These are phyloP conservation scores for Pseudogymnoascus destructans DNA, from an alignment of 2,329 filamentous ascomycete genomes.

Conservation along the genomic window DNA sequence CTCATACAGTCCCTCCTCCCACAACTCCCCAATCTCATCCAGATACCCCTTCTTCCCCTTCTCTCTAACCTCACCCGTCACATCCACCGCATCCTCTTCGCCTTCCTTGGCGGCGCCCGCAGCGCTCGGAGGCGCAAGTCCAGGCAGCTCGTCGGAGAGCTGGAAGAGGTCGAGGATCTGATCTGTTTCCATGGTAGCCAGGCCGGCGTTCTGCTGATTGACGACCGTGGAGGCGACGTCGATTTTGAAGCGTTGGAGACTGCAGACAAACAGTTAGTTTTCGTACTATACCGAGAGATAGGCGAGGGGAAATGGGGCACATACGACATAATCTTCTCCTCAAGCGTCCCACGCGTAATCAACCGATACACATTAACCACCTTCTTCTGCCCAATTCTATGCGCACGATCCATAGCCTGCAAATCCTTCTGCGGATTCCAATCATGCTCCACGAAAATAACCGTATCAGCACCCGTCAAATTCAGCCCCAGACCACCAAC, in stretches of 20 bases:
- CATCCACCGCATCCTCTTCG: slow-evolving; percentile 83
- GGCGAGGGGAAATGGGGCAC: slow-evolving; percentile 26
- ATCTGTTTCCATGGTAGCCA: slow-evolving; percentile 91
- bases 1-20: slow-evolving; percentile 96
- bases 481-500: slow-evolving; percentile 92
- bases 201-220: slow-evolving; percentile 93
- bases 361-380: slow-evolving; percentile 97
- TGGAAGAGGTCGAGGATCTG: slow-evolving; percentile 96
- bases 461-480: slow-evolving; percentile 90
- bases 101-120: slow-evolving; percentile 43
- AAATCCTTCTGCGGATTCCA: slow-evolving; percentile 99
- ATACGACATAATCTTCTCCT: slow-evolving; percentile 90
- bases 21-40: slow-evolving; percentile 88
- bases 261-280: slow-evolving; percentile 27
- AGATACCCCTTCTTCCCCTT: slow-evolving; percentile 95
- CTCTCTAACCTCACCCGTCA: slow-evolving; percentile 80
- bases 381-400: slow-evolving; percentile 98
- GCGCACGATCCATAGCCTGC: slow-evolving; percentile 96
- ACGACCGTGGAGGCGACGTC: slow-evolving; percentile 96
- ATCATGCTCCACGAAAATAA: slow-evolving; percentile 98
- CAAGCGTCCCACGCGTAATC: slow-evolving; percentile 86
- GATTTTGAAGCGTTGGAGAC: slow-evolving; percentile 97
- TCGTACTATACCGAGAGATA: not conserved
- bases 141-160: slow-evolving; percentile 64
- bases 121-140: slow-evolving; percentile 46